phyloP scores from a whole-genome alignment of 2,329 filamentous ascomycete species.

The Mollisia scopiformis region DNA sequence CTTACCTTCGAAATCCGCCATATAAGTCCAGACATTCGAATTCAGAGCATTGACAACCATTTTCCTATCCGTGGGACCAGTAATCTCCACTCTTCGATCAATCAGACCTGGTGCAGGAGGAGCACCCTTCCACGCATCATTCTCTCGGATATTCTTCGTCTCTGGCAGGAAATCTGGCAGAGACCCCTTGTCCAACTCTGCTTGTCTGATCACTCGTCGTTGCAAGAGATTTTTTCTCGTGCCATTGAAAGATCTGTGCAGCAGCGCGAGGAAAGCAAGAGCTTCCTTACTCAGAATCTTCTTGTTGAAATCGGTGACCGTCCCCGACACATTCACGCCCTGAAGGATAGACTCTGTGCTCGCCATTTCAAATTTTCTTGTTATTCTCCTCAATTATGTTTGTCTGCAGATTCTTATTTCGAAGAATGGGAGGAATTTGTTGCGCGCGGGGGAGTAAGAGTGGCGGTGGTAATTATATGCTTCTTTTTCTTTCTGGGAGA shows the following conservation, averaged over 20 bases:
- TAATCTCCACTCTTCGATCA: constrained; percentile 95
- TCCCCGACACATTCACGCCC: constrained; percentile 84
- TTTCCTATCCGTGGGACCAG: constrained; percentile 94
- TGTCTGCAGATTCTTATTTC: background rate
- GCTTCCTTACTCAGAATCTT: constrained; percentile 93
- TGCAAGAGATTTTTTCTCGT: constrained; percentile 89
- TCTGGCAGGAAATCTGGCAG: constrained; percentile 94
- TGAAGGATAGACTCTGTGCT: constrained; percentile 77
- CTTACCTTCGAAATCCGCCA: constrained; percentile 97
- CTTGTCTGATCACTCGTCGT: constrained; percentile 83
- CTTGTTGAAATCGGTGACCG: constrained; percentile 75
- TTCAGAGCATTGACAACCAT: constrained; percentile 99
- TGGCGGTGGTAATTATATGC: constrained; percentile 15
- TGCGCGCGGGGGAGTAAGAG: constrained; percentile 5
- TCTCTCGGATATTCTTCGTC: constrained; percentile 93
- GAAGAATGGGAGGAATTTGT: background rate
- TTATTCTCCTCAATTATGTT: background rate
- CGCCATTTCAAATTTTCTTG: constrained; percentile 53
- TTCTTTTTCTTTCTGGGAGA: background rate
- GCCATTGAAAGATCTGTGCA: constrained; percentile 92
- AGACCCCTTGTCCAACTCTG: constrained; percentile 86
- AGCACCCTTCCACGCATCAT: constrained; percentile 91
- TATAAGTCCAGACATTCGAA: constrained; percentile 96
- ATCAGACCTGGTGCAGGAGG: constrained; percentile 89
- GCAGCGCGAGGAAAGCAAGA: constrained; percentile 86